A percentile compares a stretch with the other conserved stretches of the same genome.
phyloP scores from a whole-genome alignment of 2,329 filamentous ascomycete genomes.

The Furcasterigmium sp. region DNA sequence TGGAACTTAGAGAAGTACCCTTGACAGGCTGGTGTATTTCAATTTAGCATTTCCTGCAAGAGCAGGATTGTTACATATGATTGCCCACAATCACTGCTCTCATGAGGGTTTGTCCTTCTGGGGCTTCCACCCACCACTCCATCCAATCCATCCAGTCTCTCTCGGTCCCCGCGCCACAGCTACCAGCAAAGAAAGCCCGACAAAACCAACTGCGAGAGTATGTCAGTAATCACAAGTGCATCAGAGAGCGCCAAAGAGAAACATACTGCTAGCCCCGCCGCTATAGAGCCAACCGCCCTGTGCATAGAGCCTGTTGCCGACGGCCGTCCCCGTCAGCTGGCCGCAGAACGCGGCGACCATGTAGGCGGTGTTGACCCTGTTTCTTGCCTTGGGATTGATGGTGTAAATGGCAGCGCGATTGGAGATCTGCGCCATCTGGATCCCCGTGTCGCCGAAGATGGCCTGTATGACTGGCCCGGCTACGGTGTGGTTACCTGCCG shows the following conservation, averaged over 20 bases:
- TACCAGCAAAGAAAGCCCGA: constrained; percentile 7
- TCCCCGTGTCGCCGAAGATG: constrained; percentile 62
- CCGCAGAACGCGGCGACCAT: constrained; percentile 74
- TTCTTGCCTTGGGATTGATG: constrained; percentile 66
- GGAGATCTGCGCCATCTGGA: constrained; percentile 69
- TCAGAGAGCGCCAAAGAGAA: background rate
- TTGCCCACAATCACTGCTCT: too few relatives aligned
- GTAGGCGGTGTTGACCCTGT: constrained; percentile 75
- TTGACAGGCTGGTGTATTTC: too few relatives aligned
- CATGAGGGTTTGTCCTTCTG: background rate
- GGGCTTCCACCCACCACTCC: constrained; percentile 21
- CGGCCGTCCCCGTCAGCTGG: constrained; percentile 65
- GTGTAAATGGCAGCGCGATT: constrained; percentile 66
- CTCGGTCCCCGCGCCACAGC: constrained; percentile 23
- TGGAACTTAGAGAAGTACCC: too few relatives aligned
- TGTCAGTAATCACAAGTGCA: background rate
- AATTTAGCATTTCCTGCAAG: too few relatives aligned
- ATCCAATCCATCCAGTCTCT: constrained; percentile 25
- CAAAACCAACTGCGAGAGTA: constrained; percentile 1
- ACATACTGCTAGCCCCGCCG: constrained; percentile 33
- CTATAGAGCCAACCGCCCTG: constrained; percentile 46
- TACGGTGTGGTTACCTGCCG: constrained; percentile 58
- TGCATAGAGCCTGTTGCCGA: constrained; percentile 48
- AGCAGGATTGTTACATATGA: too few relatives aligned
- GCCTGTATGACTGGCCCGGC: constrained; percentile 71